Evolutionary conservation across 2,329 filamentous ascomycete species (phyloP).

Genomic region (Ceratocystis ficicola): DNA sequence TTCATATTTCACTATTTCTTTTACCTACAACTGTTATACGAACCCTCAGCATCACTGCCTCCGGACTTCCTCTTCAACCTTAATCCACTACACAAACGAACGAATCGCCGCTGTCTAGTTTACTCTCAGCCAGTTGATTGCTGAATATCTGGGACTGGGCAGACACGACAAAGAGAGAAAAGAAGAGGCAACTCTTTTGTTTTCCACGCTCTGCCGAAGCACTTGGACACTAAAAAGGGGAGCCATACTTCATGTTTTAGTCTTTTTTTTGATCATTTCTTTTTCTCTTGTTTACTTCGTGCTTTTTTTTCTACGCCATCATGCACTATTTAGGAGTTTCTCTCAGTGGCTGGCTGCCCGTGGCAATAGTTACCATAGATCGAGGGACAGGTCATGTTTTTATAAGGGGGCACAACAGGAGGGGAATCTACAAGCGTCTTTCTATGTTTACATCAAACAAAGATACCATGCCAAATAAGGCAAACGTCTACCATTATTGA

Average conservation of each 20-base stretch:
- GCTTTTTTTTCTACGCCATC: neutral
- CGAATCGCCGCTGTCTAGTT: conserved; percentile 4
- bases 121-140: neutral
- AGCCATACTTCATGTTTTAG: conserved; percentile 10
- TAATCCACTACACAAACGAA: conserved; percentile 21
- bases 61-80: too few relatives aligned
- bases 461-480: neutral
- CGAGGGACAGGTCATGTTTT: neutral
- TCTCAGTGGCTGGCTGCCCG: neutral
- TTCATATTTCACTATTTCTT: neutral
- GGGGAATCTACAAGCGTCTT: neutral
- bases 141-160: neutral
- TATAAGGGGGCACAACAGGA: neutral
- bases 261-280: neutral
- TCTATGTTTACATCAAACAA: neutral
- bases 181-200: conserved; percentile 22
- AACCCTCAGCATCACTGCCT: too few relatives aligned
- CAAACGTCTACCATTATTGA: neutral
- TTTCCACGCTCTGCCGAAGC: conserved; percentile 23
- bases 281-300: neutral
- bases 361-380: neutral
- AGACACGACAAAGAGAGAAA: conserved; percentile 11
- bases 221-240: conserved; percentile 22
- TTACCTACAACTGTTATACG: neutral
- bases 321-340: conserved; percentile 5